phyloP scores from a whole-genome alignment of 2,329 filamentous ascomycete genomes.

The Fusarium avenaceum region DNA sequence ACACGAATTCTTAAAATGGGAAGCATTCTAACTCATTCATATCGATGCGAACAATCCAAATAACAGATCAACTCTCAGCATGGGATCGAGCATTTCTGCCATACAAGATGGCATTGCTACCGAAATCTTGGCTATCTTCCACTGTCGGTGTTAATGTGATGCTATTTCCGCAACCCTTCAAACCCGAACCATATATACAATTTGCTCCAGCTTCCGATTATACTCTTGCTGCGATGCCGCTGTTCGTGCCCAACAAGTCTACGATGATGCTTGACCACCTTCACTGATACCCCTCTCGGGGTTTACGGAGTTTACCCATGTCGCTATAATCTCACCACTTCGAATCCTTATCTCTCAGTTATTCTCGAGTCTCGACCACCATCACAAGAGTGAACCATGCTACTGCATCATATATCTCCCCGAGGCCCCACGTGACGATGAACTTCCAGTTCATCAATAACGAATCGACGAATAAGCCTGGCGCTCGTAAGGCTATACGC shows the following conservation, averaged over 20 bases:
- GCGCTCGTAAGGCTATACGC: slow-evolving; percentile 35
- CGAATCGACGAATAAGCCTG: slow-evolving; percentile 8
- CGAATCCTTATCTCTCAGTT: neutral
- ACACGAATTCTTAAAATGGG: no score
- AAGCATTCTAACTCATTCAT: no score
- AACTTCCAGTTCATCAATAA: slow-evolving; percentile 42
- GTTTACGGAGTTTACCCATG: slow-evolving; percentile 35
- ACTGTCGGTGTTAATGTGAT: no score
- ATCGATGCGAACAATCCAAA: no score
- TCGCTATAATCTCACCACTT: slow-evolving; percentile 23
- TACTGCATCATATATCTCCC: neutral
- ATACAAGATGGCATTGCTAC: no score
- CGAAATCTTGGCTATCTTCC: no score
- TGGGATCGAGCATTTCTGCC: no score
- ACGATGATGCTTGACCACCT: neutral
- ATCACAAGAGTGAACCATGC: neutral
- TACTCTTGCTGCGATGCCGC: neutral
- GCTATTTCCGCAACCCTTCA: neutral
- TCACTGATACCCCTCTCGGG: slow-evolving; percentile 13
- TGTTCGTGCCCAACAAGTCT: neutral
- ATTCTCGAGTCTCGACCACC: neutral
- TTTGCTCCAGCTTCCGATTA: neutral
- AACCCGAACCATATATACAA: neutral
- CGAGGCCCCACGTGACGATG: slow-evolving; percentile 20
- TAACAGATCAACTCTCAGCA: no score